These are phyloP conservation scores for Neofusicoccum laricinum DNA, from an alignment of 2,329 filamentous ascomycete genomes.

Conservation along the genomic window DNA sequence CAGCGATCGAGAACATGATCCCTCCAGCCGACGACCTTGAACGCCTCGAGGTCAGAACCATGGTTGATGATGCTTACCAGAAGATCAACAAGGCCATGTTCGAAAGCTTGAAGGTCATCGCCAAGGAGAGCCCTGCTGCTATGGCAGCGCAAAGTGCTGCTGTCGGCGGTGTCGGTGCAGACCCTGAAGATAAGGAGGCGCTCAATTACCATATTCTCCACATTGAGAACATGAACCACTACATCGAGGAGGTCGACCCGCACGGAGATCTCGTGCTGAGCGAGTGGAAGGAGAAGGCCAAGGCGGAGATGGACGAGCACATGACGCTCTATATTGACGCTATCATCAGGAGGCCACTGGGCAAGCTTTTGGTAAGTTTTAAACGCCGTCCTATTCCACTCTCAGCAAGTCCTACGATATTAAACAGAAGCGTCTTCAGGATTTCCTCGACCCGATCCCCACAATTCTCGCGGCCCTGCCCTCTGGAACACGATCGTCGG, in stretches of 20 bases:
- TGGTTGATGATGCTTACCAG: conserved; percentile 82
- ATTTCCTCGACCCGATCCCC: conserved; percentile 88
- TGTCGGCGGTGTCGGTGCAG: conserved; percentile 28
- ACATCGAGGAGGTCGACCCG: conserved; percentile 83
- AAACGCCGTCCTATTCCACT: neutral
- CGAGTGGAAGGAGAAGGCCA: conserved; percentile 77
- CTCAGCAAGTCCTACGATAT: neutral
- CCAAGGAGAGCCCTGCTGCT: conserved; percentile 61
- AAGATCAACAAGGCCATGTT: conserved; percentile 95
- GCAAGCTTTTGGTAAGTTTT: conserved; percentile 66
- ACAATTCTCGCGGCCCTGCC: conserved; percentile 58
- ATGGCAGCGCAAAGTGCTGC: conserved; percentile 52
- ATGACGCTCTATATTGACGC: conserved; percentile 82
- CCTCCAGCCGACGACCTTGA: conserved; percentile 43
- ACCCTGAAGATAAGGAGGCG: conserved; percentile 89
- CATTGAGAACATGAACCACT: conserved; percentile 99
- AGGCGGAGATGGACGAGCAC: conserved; percentile 78
- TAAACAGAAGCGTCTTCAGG: conserved; percentile 40
- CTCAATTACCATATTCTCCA: conserved; percentile 96
- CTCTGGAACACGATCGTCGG: conserved; percentile 43
- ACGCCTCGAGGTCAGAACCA: conserved; percentile 65
- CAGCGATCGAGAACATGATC: conserved; percentile 81
- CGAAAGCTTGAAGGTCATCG: conserved; percentile 93
- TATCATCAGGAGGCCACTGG: conserved; percentile 83
- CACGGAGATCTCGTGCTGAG: conserved; percentile 72